Percentiles rank a stretch among this genome's conserved stretches.
phyloP scores from a whole-genome alignment of 2,329 filamentous ascomycete species.

The Allantophomopsis lycopodina region DNA sequence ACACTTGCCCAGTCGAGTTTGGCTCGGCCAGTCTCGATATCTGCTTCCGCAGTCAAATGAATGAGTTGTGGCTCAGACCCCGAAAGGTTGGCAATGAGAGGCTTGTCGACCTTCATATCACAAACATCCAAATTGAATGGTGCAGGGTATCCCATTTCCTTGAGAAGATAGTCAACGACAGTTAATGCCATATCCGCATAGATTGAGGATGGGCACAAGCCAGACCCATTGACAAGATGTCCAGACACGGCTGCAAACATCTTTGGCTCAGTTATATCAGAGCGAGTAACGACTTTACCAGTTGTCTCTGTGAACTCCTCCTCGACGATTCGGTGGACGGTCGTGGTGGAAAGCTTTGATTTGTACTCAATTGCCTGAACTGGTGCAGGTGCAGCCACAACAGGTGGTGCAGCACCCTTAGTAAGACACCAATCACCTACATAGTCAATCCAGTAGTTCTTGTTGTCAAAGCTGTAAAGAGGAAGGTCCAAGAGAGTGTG shows the following conservation, averaged over 20 bases:
- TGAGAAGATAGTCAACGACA: constrained; percentile 37
- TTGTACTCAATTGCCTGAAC: too few relatives aligned
- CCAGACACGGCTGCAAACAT: constrained; percentile 37
- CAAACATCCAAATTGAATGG: constrained; percentile 22
- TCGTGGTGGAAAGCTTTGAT: constrained; percentile 17
- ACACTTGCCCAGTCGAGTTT: too few relatives aligned
- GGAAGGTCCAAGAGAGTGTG: constrained; percentile 41
- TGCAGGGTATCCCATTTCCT: constrained; percentile 24
- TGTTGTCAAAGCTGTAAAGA: constrained; percentile 46
- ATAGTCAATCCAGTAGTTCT: constrained; percentile 34
- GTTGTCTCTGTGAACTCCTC: too few relatives aligned
- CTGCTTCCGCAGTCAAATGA: too few relatives aligned
- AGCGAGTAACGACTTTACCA: constrained; percentile 34
- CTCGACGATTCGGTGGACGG: constrained; percentile 37
- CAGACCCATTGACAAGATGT: constrained; percentile 39
- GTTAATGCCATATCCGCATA: constrained; percentile 48
- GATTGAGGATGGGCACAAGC: constrained; percentile 30
- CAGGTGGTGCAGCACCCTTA: constrained; percentile 34
- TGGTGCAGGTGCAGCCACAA: too few relatives aligned
- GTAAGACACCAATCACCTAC: constrained; percentile 45
- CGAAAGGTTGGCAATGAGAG: constrained; percentile 17
- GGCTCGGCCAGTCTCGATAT: too few relatives aligned
- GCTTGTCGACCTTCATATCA: constrained; percentile 23
- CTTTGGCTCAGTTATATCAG: constrained; percentile 36
- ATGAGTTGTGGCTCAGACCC: constrained; percentile 10